A percentile compares a stretch with the other conserved stretches of the same genome.
Evolutionary conservation across 352 stramenopile genomes (phyloP).

Genomic region (Pythium oligandrum): DNA sequence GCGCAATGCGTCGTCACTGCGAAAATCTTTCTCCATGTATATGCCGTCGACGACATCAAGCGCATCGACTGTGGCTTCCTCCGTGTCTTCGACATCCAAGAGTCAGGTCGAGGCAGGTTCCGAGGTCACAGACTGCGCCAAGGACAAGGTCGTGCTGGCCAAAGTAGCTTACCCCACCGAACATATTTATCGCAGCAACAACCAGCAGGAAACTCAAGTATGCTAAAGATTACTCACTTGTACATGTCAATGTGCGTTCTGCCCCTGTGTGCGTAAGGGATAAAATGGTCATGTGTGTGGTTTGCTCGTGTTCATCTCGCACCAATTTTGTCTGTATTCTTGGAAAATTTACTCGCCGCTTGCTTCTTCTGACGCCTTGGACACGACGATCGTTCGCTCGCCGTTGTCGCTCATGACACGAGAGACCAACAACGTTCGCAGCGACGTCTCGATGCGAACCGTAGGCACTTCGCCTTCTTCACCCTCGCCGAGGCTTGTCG

Average conservation of each 20-base stretch:
- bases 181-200: constrained; percentile 21
- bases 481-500: constrained; percentile 33
- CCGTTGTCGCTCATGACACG: constrained; percentile 33
- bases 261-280: no score
- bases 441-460: constrained; percentile 23
- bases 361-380: constrained; percentile 19
- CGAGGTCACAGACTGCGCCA: constrained; percentile 44
- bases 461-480: constrained; percentile 23
- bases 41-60: constrained; percentile 31
- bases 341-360: no score
- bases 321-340: background rate
- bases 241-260: no score
- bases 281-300: no score
- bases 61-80: constrained; percentile 32
- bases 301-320: background rate
- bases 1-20: constrained; percentile 60
- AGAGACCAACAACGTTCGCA: constrained; percentile 49
- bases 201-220: constrained; percentile 16
- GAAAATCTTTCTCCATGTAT: constrained; percentile 55
- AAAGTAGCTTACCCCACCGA: constrained; percentile 29
- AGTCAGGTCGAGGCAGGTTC: constrained; percentile 26
- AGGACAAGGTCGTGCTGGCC: constrained; percentile 55
- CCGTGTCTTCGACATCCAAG: constrained; percentile 24
- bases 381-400: constrained; percentile 62
- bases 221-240: no score